Base-by-base conservation (phyloP, 441 rosid species). In the Brassica hybrid region DNA sequence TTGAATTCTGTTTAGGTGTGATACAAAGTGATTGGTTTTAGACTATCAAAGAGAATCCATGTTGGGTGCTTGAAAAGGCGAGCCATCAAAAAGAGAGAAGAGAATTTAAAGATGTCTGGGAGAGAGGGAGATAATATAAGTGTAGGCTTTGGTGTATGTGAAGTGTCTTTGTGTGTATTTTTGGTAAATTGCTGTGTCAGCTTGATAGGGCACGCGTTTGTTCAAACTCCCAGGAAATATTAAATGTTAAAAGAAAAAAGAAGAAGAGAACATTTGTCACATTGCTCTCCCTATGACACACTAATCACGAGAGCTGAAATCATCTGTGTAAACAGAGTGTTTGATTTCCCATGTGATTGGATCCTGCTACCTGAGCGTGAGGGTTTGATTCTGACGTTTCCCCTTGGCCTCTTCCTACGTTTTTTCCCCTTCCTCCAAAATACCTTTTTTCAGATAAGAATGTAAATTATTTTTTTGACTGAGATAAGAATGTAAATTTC, bases 1-100 rank as follows among this genome's bases (percentile, higher is more conserved):
- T 67, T 48, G 64, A 71, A 18, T 50, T 68, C 23, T 50, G 19
- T 50, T 62, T 34, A 56, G 78, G 41, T 50, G 79, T 74, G 79
- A 74, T 74, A 43, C 72, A 74, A 79, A 74, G 82, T 69, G 79
- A 79, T 79, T 76, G 82, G 70, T 63, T 67, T 69, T 69, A 70
- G 82, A 79, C 75, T 54, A 79, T 71, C 82, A 74, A 79, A 79
- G 75, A 74, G 82, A 79, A 79, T 79, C 76, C 72, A 79, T 79
- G 76, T 79, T 79, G 79, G 71, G 79, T 74, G 82, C 82, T 69
- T 79, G 17, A 79, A 79, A 79, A 79, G 82, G 12, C 71, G 82
- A 79, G 82, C 82, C 79, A 75, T 56, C 41, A 69, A 63, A 74
- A 23, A 78, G 68, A 34, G 65, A 75, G 79, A 58, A 30, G 25